These are phyloP conservation scores for Leccinellum rugosiceps DNA, from an alignment of 768 basidiomycete species.

Conservation along the genomic window DNA sequence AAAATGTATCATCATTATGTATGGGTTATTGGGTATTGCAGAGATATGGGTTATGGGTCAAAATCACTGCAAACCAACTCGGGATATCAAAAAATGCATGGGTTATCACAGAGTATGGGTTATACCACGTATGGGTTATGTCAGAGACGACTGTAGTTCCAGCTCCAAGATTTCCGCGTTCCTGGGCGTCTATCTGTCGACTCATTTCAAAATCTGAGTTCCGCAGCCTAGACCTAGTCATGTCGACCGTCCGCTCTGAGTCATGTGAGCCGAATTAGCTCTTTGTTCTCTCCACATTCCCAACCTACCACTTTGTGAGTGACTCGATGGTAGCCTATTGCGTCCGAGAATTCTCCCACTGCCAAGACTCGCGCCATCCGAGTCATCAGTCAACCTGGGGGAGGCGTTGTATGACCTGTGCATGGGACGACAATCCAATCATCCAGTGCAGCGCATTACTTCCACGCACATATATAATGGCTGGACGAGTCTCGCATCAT, in stretches of 20 bases:
- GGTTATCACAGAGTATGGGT: too few species aligned
- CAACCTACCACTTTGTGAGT: neutral
- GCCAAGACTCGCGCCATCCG: too few species aligned
- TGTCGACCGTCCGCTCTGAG: neutral
- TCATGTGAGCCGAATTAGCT: neutral
- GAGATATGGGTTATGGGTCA: too few species aligned
- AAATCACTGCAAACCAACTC: too few species aligned
- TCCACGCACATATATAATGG: slow-evolving; percentile 5
- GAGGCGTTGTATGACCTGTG: slow-evolving; percentile 1
- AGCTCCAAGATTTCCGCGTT: neutral
- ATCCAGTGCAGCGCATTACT: neutral
- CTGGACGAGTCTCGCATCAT: neutral
- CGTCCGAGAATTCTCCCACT: neutral
- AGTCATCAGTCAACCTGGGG: neutral
- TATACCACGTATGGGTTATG: too few species aligned
- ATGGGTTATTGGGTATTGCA: too few species aligned
- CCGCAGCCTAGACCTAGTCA: neutral
- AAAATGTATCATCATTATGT: too few species aligned
- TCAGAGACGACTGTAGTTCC: too few species aligned
- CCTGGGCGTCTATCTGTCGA: neutral
- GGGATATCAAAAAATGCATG: too few species aligned
- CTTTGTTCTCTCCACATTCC: neutral
- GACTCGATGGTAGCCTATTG: neutral
- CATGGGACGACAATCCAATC: neutral
- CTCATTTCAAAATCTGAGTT: neutral